phyloP scores from a whole-genome alignment of 768 basidiomycete genomes.

The Sistotremastrum niveocremeum region DNA sequence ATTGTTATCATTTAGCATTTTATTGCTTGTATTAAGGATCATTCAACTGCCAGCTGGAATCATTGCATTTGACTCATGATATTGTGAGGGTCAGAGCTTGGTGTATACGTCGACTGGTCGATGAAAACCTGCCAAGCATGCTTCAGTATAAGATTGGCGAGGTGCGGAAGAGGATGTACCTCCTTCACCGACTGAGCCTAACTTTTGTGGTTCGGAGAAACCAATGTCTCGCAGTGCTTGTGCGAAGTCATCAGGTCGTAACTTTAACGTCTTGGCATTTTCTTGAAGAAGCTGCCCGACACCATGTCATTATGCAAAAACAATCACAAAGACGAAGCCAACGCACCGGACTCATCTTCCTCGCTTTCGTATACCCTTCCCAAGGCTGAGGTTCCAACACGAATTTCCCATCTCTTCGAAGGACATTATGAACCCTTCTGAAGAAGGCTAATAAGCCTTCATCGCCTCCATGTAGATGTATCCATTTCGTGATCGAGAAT shows the following conservation, averaged over 20 bases:
- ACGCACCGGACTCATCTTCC: constrained; percentile 46
- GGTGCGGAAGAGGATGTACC: too few relatives aligned
- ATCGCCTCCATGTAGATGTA: constrained; percentile 75
- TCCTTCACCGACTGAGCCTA: constrained; percentile 50
- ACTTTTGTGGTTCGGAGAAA: constrained; percentile 34
- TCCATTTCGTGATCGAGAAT: constrained; percentile 86
- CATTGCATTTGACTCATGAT: too few relatives aligned
- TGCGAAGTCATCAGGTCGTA: constrained; percentile 56
- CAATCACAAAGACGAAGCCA: neutral
- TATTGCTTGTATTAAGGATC: too few relatives aligned
- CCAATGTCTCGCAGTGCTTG: constrained; percentile 43
- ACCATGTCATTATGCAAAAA: neutral
- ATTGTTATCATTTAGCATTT: too few relatives aligned
- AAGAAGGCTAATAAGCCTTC: constrained; percentile 60
- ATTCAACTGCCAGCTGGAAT: too few relatives aligned
- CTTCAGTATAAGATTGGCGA: too few relatives aligned
- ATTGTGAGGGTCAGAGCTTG: constrained; percentile 18
- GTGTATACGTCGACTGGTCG: constrained; percentile 51
- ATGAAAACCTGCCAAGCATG: constrained; percentile 41
- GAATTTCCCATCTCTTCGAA: constrained; percentile 54
- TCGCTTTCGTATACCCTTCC: constrained; percentile 73
- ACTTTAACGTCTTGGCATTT: constrained; percentile 37
- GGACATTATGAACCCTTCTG: constrained; percentile 36
- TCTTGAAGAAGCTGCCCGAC: constrained; percentile 37
- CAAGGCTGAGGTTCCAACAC: constrained; percentile 77